Conservation (phyloP, 441 rosid species). For the Manihot esculenta region DNA sequence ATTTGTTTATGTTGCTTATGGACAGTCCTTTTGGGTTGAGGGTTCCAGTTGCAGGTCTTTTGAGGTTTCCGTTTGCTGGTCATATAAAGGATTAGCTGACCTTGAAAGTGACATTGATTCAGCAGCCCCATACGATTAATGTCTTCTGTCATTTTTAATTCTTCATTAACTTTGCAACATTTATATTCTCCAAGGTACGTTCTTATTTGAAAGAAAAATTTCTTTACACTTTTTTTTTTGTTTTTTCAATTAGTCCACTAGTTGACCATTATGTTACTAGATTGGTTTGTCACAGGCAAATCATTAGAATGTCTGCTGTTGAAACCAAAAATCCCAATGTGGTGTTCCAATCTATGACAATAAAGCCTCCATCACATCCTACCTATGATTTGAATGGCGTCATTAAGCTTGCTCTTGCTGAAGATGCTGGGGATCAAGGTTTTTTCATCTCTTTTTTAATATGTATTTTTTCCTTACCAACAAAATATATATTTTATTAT, state of each 20-base stretch:
- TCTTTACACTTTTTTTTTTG: background rate
- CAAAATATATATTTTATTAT: background rate
- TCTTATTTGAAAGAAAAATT: background rate
- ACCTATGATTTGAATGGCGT: slow-evolving; percentile 74
- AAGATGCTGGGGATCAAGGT: slow-evolving; percentile 96
- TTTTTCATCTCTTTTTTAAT: slow-evolving; percentile 1
- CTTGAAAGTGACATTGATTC: background rate
- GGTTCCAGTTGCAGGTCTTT: background rate
- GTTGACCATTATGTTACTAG: slow-evolving; percentile 13
- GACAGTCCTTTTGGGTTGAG: background rate
- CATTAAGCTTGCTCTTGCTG: slow-evolving; percentile 76
- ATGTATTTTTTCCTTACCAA: background rate
- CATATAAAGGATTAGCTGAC: slow-evolving; percentile 2
- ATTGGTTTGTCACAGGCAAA: slow-evolving; percentile 36
- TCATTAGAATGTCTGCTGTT: slow-evolving; percentile 59
- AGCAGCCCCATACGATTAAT: slow-evolving; percentile 15
- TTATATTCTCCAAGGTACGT: slow-evolving; percentile 49
- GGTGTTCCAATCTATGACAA: slow-evolving; percentile 41
- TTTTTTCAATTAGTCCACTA: background rate
- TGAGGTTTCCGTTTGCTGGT: background rate
- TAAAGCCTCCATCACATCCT: slow-evolving; percentile 92
- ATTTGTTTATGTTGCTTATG: background rate
- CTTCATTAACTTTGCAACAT: slow-evolving; percentile 42
- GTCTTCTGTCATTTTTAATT: slow-evolving; percentile 38
- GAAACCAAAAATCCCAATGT: slow-evolving; percentile 30